Conservation (phyloP, 257 asterid genomes). For the Scutellaria barbata region DNA sequence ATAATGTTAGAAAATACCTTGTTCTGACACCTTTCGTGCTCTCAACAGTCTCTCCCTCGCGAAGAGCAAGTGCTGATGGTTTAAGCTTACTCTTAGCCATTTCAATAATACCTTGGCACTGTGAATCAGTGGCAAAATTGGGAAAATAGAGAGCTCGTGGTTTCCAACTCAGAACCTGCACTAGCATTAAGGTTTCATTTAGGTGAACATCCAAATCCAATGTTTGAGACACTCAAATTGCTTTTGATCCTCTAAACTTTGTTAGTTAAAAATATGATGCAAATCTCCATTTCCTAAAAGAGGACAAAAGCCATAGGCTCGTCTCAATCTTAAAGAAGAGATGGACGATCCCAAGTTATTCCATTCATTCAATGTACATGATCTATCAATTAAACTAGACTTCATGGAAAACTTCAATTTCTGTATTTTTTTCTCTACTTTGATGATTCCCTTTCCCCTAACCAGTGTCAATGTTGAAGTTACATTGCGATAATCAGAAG, state of each 20-base stretch:
- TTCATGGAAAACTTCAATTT: background rate
- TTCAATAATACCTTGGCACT: constrained; percentile 64
- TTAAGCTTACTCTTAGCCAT: constrained; percentile 59
- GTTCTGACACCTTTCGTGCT: constrained; percentile 81
- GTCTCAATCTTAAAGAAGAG: constrained; percentile 7
- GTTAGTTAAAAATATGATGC: background rate
- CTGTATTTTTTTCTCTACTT: background rate
- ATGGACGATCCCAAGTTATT: constrained; percentile 24
- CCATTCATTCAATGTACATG: constrained; percentile 8
- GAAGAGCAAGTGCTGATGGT: constrained; percentile 78
- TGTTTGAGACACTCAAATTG: background rate
- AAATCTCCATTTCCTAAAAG: background rate
- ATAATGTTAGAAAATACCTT: constrained; percentile 51
- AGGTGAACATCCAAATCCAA: background rate
- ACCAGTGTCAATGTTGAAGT: background rate
- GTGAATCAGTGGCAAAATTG: constrained; percentile 73
- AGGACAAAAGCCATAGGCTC: constrained; percentile 6
- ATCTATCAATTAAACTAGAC: background rate
- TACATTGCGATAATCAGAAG: too few relatives aligned
- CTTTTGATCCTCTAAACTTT: background rate
- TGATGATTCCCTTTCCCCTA: background rate
- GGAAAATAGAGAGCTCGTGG: constrained; percentile 87
- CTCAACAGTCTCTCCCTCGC: constrained; percentile 81
- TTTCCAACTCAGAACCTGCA: constrained; percentile 82
- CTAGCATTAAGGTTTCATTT: constrained; percentile 7